Conservation (phyloP, 2,329 filamentous ascomycete genomes). For the Westerdykella sp. region DNA sequence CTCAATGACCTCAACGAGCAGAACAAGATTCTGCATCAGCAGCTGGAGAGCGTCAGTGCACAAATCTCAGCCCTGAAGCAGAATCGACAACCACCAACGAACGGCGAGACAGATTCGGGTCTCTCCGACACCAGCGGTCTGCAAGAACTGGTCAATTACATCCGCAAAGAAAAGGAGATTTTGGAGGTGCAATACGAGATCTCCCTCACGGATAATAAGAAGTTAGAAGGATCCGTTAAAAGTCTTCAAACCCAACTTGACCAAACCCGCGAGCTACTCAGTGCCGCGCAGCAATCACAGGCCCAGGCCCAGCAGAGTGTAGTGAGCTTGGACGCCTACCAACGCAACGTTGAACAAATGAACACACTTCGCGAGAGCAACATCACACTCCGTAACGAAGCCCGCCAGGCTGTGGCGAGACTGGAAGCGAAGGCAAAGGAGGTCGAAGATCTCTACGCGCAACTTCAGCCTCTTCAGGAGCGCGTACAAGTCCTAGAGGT, state of each 20-base stretch:
- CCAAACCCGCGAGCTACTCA: constrained; percentile 78
- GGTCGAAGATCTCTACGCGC: constrained; percentile 65
- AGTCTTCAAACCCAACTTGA: constrained; percentile 84
- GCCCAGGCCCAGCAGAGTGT: constrained; percentile 67
- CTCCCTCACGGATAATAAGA: constrained; percentile 78
- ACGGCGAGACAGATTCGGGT: constrained; percentile 47
- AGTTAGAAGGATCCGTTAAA: constrained; percentile 82
- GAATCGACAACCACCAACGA: constrained; percentile 54
- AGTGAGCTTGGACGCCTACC: constrained; percentile 78
- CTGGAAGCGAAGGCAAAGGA: constrained; percentile 68
- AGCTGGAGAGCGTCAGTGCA: constrained; percentile 73
- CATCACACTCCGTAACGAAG: constrained; percentile 80
- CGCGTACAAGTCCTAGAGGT: constrained; percentile 78
- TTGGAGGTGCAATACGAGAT: constrained; percentile 93
- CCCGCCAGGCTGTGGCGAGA: constrained; percentile 69
- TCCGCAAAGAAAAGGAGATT: constrained; percentile 95
- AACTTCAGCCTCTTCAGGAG: constrained; percentile 75
- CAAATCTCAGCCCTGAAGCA: constrained; percentile 78
- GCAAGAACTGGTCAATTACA: constrained; percentile 83
- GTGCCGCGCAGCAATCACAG: constrained; percentile 76
- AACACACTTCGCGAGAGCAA: constrained; percentile 96
- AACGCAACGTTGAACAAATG: constrained; percentile 91
- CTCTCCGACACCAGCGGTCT: constrained; percentile 62
- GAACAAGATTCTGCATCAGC: constrained; percentile 83
- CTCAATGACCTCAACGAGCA: constrained; percentile 81